These are phyloP conservation scores for Sporobolomyces pararoseus DNA, from an alignment of 768 basidiomycete genomes.

Conservation along the genomic window DNA sequence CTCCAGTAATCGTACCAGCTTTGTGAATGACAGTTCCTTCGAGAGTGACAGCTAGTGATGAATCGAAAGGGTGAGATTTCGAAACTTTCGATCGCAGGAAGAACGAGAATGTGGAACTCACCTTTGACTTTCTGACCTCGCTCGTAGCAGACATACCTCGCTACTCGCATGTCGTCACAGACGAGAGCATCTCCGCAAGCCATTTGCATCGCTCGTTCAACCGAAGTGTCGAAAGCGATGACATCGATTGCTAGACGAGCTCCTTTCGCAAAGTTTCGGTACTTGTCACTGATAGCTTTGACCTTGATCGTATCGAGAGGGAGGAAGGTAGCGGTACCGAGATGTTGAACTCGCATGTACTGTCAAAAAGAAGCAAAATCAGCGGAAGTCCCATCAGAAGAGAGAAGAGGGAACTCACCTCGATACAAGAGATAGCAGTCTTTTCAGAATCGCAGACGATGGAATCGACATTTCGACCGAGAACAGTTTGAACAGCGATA, in stretches of 20 bases:
- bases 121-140: slow-evolving; percentile 96
- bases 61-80: neutral
- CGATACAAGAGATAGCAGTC: slow-evolving; percentile 95
- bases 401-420: slow-evolving; percentile 56
- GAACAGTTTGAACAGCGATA: slow-evolving; percentile 79
- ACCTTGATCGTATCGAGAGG: slow-evolving; percentile 96
- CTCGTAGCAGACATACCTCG: slow-evolving; percentile 83
- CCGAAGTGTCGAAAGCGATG: slow-evolving; percentile 71
- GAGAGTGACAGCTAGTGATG: slow-evolving; percentile 71
- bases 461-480: slow-evolving; percentile 91
- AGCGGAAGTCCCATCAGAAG: neutral
- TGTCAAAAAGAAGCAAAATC: slow-evolving; percentile 45
- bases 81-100: neutral
- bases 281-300: slow-evolving; percentile 90
- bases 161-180: slow-evolving; percentile 92
- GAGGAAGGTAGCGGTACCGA: slow-evolving; percentile 94
- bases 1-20: slow-evolving; percentile 95
- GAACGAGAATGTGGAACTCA: slow-evolving; percentile 48
- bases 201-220: slow-evolving; percentile 92
- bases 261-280: slow-evolving; percentile 83
- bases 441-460: slow-evolving; percentile 96
- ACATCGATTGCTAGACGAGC: slow-evolving; percentile 81
- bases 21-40: slow-evolving; percentile 97
- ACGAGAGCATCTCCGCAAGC: slow-evolving; percentile 93
- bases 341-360: slow-evolving; percentile 92